Percentiles rank a stretch among this genome's conserved stretches.
phyloP scores from a whole-genome alignment of 176 grass and related monocot species.

The Themeda triandra region DNA sequence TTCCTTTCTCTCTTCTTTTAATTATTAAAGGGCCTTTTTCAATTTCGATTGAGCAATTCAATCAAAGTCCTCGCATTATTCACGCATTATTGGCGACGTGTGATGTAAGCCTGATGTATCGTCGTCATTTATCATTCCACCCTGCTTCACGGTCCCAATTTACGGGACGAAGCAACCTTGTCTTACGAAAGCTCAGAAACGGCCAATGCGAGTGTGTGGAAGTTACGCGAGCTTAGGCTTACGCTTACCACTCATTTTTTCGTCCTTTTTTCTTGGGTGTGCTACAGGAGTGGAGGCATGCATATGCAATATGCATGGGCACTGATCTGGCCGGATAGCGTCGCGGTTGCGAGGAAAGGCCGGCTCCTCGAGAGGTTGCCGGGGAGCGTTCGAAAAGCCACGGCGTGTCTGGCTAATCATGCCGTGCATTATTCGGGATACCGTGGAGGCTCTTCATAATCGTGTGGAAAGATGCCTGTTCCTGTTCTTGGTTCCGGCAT shows the following conservation, averaged over 20 bases:
- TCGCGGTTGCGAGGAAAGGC: conserved; percentile 22
- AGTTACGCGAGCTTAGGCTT: neutral
- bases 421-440: conserved; percentile 7
- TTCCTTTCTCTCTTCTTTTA: neutral
- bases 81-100: conserved; percentile 33
- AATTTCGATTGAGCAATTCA: neutral
- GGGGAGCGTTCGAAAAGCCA: neutral
- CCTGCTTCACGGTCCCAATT: conserved; percentile 23
- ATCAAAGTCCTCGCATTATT: conserved; percentile 14
- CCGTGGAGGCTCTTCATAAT: neutral
- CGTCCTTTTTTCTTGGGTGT: neutral
- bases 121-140: neutral
- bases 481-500: neutral
- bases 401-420: conserved; percentile 8
- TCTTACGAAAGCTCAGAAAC: neutral
- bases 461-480: conserved; percentile 3
- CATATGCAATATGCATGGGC: neutral
- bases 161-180: neutral
- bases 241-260: no score
- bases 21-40: neutral
- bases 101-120: conserved; percentile 27
- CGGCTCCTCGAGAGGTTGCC: conserved; percentile 6
- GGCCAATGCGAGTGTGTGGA: neutral
- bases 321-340: conserved; percentile 28
- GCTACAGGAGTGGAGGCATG: neutral